Base-by-base conservation (phyloP, 768 basidiomycete genomes). In the Neoboletus magnificus region DNA sequence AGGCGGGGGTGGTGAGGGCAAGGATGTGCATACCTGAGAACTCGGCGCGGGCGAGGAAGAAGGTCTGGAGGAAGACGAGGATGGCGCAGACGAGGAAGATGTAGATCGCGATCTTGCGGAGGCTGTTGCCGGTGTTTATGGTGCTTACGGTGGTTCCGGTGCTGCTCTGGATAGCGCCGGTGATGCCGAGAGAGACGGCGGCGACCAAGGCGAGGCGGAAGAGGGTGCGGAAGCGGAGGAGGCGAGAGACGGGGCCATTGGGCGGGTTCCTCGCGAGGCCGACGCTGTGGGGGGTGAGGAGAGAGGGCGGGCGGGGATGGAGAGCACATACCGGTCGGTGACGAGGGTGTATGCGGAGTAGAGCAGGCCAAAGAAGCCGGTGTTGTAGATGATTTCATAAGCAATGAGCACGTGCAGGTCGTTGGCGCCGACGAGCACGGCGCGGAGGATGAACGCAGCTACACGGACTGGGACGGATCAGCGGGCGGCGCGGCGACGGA, bases 341-440 rank as follows among this genome's bases (percentile, higher is more conserved):
- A 67, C 60, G 35, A 74, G 68, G 43, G 57, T 61, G 25, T 70
- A 72, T 3, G 66, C 64, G 0, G 69, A 74, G 59, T 65, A 67
- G 43, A 67, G 50, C 1, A 67, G 12, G 45, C 66, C 59, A 32
- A 71, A 74, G 67, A 74, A 73, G 29, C 71, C 72, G 1, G 60
- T 62, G 57, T 68, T 72, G 61, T 74, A 74, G 18, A 75, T 39
- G 52, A 74, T 63, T 52, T 63, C 54, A 20, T 68, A 66, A 16
- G 73, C 66, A 29, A 73, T 49, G 23, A 71, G 27, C 11, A 68
- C 11, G 45, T 63, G 30, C 32, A 63, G 0, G 22, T 68, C 63
- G 23, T 69, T 13, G 1, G 58, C 66, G 7, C 66, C 69, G 23
- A n/a, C n/a, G 8, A 67, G 56, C 20, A 62, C 2, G 0, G 59